Percentiles rank a stretch among this genome's conserved stretches.
phyloP scores from a whole-genome alignment of 1,284 basidiomycete genomes.

The Fomitopsis palustris region DNA sequence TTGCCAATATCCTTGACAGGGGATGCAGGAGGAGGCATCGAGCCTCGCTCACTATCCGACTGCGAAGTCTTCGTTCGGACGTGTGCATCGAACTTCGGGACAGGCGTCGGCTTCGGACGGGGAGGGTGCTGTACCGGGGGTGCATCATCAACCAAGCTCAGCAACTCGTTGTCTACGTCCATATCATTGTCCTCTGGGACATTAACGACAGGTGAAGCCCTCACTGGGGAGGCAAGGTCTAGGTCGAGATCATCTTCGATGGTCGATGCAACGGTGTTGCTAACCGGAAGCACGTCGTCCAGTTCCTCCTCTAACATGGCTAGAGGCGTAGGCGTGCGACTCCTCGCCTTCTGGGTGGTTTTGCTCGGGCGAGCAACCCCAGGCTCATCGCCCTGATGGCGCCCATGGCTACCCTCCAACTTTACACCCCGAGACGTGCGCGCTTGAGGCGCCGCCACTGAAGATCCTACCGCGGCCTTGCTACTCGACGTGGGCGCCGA shows the following conservation, averaged over 20 bases:
- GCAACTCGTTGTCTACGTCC: constrained; percentile 69
- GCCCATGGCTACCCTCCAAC: background rate
- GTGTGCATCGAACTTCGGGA: background rate
- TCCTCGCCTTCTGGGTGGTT: constrained; percentile 4
- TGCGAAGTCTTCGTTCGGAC: background rate
- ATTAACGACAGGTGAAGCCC: constrained; percentile 11
- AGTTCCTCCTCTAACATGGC: constrained; percentile 43
- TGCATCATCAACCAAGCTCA: constrained; percentile 54
- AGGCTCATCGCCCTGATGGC: background rate
- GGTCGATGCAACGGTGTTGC: background rate
- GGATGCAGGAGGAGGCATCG: constrained; percentile 54
- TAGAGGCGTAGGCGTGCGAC: constrained; percentile 21
- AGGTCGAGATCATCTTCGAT: background rate
- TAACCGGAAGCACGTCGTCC: constrained; percentile 24
- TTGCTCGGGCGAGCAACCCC: background rate
- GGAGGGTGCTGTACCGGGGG: constrained; percentile 12
- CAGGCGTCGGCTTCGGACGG: background rate
- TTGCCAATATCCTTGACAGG: constrained; percentile 5
- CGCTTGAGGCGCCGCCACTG: background rate
- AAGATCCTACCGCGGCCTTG: background rate
- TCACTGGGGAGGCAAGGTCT: constrained; percentile 1
- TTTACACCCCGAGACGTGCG: background rate
- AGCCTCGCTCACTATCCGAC: constrained; percentile 35
- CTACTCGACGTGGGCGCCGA: constrained; percentile 12
- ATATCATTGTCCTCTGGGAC: constrained; percentile 34